Percentiles rank a stretch among this genome's conserved stretches.
Conservation (phyloP, 192 early-diverging fungal species). For the Gryganskiella cystojenkinii region DNA sequence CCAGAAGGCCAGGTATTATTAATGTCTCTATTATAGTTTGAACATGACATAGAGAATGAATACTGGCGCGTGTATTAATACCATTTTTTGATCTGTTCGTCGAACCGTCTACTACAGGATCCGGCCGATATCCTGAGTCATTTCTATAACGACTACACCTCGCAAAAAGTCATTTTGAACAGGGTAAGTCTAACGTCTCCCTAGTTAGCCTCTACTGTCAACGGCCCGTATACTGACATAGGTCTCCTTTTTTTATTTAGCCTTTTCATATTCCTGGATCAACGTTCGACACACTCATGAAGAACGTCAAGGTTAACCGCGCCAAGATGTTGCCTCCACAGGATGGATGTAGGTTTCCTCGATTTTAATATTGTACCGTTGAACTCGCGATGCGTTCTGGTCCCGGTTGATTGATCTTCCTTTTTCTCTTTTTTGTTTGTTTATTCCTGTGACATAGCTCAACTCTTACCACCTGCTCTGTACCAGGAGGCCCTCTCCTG, state of each 20-base stretch:
- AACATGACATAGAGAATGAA: too few relatives aligned
- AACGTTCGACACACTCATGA: constrained; percentile 41
- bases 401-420: neutral
- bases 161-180: constrained; percentile 17
- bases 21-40: too few relatives aligned
- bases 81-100: neutral
- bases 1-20: constrained; percentile 20
- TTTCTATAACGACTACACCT: constrained; percentile 13
- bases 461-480: constrained; percentile 50
- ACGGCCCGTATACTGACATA: too few relatives aligned
- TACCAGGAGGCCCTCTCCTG: constrained; percentile 55
- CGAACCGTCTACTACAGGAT: too few relatives aligned
- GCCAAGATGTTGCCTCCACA: constrained; percentile 46
- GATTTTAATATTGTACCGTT: neutral
- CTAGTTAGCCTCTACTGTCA: too few relatives aligned
- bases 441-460: constrained; percentile 13
- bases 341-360: constrained; percentile 39
- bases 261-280: constrained; percentile 27
- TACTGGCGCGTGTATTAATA: neutral
- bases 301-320: constrained; percentile 37
- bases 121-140: constrained; percentile 38
- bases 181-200: constrained; percentile 31
- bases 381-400: neutral
- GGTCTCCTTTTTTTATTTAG: too few relatives aligned
- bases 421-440: neutral